Base-by-base conservation (phyloP, 1,284 basidiomycete species). In the Rhodotorula sp. region DNA sequence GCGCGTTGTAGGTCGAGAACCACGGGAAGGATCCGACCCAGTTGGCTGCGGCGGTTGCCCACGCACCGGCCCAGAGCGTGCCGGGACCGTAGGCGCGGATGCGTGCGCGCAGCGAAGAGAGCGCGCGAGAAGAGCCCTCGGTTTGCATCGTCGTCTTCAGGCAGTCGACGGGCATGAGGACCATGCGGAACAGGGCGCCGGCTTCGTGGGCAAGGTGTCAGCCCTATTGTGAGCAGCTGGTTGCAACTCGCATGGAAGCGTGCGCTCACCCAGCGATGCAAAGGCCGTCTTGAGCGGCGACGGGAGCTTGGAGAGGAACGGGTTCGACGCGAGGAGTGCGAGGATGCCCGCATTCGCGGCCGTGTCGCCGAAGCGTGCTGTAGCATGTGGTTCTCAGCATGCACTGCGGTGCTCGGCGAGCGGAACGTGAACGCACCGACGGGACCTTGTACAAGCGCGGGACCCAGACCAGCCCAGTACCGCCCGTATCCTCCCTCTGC, bases 11-110 rank as follows among this genome's bases (percentile, higher is more conserved):
- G 12, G 82, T 82, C 62, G 80, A 61, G 56, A 72, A 72, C 80
- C 79, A 80, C 12, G 90, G 90, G 80, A 91, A 95, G 80, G 92
- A 87, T 0, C 93, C 93, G n/a, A 93, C 92, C 76, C 95, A 93
- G 0, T 92, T 93, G 12, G 92, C 93, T 9, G 89, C 92, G 2
- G 92, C 92, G 0, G 92, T 94, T 1, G 92, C 93, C 57, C 91
- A 78, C 0, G 92, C 92, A 41, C 92, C 92, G 74, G 63, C 73
- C 91, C 91, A 96, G 41, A 96, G 80, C 23, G 89, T 87, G 42
- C 86, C 86, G 23, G 94, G 81, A 3, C 93, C 93, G 76, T 92
- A 88, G 64, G 82, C 85, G 79, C 86, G 88, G 70, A 93, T 88
- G 75, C 92, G 85, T 13, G 86, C 83, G 72, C 83, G 85, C 53